phyloP scores from a whole-genome alignment of 2,329 filamentous ascomycete species.

The Chaetomium globosum region DNA sequence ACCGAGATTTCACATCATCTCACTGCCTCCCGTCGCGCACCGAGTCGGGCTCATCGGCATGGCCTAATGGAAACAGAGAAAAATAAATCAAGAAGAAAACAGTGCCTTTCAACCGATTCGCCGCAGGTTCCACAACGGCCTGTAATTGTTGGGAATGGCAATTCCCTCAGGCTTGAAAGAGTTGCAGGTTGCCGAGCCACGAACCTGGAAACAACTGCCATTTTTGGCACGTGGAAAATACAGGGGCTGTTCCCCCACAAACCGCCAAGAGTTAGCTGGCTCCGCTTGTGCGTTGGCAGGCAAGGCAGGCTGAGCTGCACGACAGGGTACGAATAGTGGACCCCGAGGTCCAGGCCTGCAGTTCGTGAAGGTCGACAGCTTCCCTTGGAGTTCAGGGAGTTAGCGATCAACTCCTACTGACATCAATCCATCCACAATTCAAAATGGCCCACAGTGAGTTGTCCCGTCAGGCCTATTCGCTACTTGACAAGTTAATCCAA shows the following conservation, averaged over 20 bases:
- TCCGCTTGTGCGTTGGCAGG: neutral
- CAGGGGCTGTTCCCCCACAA: constrained; percentile 11
- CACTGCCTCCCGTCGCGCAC: neutral
- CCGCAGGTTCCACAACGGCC: constrained; percentile 14
- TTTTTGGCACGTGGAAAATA: constrained; percentile 19
- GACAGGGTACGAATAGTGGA: neutral
- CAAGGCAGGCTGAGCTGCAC: no score
- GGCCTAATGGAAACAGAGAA: constrained; percentile 1
- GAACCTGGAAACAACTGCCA: neutral
- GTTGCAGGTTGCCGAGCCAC: constrained; percentile 16
- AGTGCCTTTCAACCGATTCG: constrained; percentile 9
- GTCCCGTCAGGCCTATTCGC: neutral
- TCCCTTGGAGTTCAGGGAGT: neutral
- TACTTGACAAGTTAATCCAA: constrained; percentile 23
- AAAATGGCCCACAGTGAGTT: constrained; percentile 52
- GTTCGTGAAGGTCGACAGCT: neutral
- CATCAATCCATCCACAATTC: neutral
- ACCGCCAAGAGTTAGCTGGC: constrained; percentile 2
- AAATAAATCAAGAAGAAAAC: neutral
- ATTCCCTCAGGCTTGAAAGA: constrained; percentile 11
- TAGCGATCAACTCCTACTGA: neutral
- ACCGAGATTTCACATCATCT: constrained; percentile 7
- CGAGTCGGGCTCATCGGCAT: neutral
- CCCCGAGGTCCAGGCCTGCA: neutral
- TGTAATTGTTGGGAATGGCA: constrained; percentile 19